Evolutionary conservation across 495 filamentous ascomycete genomes (phyloP).

Genomic region (Daldinia decipiens): DNA sequence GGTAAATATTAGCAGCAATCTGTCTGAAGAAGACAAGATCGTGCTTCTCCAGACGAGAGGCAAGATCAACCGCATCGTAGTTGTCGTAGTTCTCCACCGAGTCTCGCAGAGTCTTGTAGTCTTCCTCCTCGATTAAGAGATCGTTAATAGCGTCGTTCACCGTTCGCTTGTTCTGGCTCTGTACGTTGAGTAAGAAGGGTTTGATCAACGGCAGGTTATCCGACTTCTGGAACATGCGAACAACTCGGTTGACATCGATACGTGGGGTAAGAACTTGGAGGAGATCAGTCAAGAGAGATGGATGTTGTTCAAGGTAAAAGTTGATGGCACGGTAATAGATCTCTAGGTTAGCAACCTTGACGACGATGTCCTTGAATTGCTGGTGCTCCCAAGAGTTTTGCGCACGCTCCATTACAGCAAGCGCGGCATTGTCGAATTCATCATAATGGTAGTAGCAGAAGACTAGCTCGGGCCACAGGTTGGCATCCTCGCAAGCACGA

Average conservation of each 20-base stretch:
- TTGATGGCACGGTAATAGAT: slow-evolving; percentile 98
- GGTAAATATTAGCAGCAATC: slow-evolving; percentile 97
- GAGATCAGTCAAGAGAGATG: slow-evolving; percentile 92
- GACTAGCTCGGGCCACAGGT: slow-evolving; percentile 96
- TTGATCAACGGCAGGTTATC: slow-evolving; percentile 99
- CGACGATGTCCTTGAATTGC: slow-evolving; percentile 98
- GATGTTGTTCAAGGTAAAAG: slow-evolving; percentile 98
- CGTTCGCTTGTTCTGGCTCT: slow-evolving; percentile 95
- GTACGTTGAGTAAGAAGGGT: slow-evolving; percentile 97
- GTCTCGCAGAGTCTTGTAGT: slow-evolving; percentile 97
- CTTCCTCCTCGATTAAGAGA: slow-evolving; percentile 97
- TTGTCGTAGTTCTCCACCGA: slow-evolving; percentile 99
- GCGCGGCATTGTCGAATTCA: slow-evolving; percentile 97
- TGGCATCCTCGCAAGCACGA: slow-evolving; percentile 91
- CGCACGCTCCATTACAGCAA: slow-evolving; percentile 99
- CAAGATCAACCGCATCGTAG: slow-evolving; percentile 96
- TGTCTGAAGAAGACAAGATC: slow-evolving; percentile 99
- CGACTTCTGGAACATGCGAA: slow-evolving; percentile 97
- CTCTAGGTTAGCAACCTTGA: slow-evolving; percentile 98
- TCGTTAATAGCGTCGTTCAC: slow-evolving; percentile 99
- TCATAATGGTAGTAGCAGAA: slow-evolving; percentile 99
- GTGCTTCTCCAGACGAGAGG: slow-evolving; percentile 92
- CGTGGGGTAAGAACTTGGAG: slow-evolving; percentile 90
- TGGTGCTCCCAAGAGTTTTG: slow-evolving; percentile 99
- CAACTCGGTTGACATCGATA: slow-evolving; percentile 98